Base-by-base conservation (phyloP, 192 early-diverging fungal genomes). In the Mycoemilia scoparia region DNA sequence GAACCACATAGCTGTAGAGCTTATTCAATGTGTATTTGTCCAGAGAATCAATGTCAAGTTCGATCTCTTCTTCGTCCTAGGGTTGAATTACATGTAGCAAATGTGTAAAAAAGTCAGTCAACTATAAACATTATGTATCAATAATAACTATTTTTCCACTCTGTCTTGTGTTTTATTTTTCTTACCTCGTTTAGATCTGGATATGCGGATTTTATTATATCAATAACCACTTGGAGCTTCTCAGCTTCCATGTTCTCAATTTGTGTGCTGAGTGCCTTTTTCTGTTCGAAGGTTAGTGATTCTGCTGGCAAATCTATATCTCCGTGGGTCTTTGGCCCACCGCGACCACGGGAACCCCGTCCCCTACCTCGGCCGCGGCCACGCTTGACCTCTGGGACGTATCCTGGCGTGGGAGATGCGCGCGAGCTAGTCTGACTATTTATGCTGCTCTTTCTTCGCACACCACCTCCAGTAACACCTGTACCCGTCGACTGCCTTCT, bases 11-110 rank as follows among this genome's bases (percentile, higher is more conserved):
- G 26, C 82, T 67, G 49, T 92, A 87, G 25, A 97, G 59, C 47
- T 72, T 69, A 51, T 71, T 81, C 16, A 92, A 67, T 7, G 87
- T 90, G 19, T 53, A 57, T 39, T 75, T 71, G 50, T 85, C 80
- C 29, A 95, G 60, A 0, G 82, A 66, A 40, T 92, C 89, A 57
- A 97, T 92, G 41, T 97, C 92, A 43, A 97, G 66, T 49, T 95
- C 89, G 39, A 96, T 85, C 54, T 95, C 90, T 24, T 83, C 81
- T 38, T 81, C 72, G 9, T 66, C 69, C 21, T 69, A 56, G 18
- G 77, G 69, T 54, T 71, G 68, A 30, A 51, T 65, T 21, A 40
- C 62, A 34, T 67, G 70, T 38, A 89, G 84, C 34, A 89, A 82
- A 29, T 70, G 55, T 23, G 79, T 71, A 1, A 84, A 74, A n/a